Evolutionary conservation across 768 basidiomycete species (phyloP).

Genomic region (Leccinum pellstonianum): DNA sequence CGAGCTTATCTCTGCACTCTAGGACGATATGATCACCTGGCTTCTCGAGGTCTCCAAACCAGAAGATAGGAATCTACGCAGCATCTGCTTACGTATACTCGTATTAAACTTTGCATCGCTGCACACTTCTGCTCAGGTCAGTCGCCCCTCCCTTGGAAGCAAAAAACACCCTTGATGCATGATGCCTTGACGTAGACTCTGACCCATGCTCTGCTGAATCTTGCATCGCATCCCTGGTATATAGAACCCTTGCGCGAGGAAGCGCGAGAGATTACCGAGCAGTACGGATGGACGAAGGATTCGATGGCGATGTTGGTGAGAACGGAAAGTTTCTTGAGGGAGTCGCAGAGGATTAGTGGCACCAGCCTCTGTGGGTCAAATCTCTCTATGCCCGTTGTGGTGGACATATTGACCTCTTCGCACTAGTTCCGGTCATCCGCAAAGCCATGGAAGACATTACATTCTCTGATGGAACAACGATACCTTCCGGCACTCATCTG

Average conservation of each 20-base stretch:
- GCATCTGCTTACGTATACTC: constrained; percentile 35
- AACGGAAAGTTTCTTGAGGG: constrained; percentile 46
- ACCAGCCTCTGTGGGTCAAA: constrained; percentile 32
- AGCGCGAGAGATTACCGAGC: constrained; percentile 30
- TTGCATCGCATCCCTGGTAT: constrained; percentile 41
- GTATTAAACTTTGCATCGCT: constrained; percentile 39
- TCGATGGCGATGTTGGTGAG: constrained; percentile 36
- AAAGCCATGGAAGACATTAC: constrained; percentile 35
- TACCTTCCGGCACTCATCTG: constrained; percentile 41
- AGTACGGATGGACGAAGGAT: constrained; percentile 35
- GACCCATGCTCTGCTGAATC: constrained; percentile 39
- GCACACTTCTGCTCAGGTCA: constrained; percentile 36
- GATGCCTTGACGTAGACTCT: constrained; percentile 30
- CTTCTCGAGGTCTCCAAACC: constrained; percentile 35
- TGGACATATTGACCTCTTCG: constrained; percentile 6
- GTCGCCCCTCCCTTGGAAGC: constrained; percentile 1
- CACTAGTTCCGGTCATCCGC: constrained; percentile 32
- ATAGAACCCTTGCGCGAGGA: constrained; percentile 42
- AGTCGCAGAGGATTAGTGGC: constrained; percentile 38
- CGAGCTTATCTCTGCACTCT: constrained; percentile 5
- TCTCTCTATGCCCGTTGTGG: not conserved
- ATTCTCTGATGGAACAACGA: constrained; percentile 36
- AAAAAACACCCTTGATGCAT: constrained; percentile 5
- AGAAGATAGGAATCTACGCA: constrained; percentile 28
- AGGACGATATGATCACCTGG: constrained; percentile 44